These are phyloP conservation scores for Mortierella sp. DNA, from an alignment of 371 early-diverging fungal species.

Conservation along the genomic window DNA sequence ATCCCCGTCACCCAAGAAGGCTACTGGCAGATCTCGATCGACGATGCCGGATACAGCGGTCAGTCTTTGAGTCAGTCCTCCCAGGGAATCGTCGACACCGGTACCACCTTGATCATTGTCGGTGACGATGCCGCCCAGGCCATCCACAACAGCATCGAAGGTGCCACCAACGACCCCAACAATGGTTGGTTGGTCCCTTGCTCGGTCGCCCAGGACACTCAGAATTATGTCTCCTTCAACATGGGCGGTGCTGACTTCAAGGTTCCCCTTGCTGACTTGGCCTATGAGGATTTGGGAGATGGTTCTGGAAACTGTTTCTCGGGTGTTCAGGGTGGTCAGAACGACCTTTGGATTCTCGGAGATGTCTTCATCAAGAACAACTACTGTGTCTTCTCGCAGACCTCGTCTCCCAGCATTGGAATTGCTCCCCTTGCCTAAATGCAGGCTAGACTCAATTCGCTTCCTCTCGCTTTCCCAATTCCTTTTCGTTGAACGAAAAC, in stretches of 20 bases:
- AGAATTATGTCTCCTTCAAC: conserved; percentile 19
- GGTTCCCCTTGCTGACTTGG: conserved; percentile 29
- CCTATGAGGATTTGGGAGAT: conserved; percentile 13
- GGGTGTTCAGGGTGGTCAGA: conserved; percentile 34
- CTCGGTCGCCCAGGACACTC: neutral
- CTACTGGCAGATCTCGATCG: conserved; percentile 38
- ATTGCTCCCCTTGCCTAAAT: conserved; percentile 29
- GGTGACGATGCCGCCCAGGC: conserved; percentile 19
- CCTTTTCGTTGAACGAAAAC: conserved; percentile 2
- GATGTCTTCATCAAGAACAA: conserved; percentile 65
- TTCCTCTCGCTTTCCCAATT: neutral
- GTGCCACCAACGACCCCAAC: conserved; percentile 5
- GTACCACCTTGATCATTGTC: conserved; percentile 55
- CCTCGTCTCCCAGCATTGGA: conserved; percentile 22
- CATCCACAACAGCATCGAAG: conserved; percentile 21
- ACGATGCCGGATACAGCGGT: conserved; percentile 14
- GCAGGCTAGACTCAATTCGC: neutral
- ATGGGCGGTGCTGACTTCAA: conserved; percentile 21
- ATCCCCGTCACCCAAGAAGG: conserved; percentile 72
- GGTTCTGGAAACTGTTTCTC: conserved; percentile 26
- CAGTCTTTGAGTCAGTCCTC: conserved; percentile 6
- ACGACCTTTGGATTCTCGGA: conserved; percentile 57
- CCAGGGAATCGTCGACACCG: conserved; percentile 58
- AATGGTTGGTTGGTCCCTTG: conserved; percentile 38
- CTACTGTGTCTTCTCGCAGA: conserved; percentile 62